Conservation (phyloP, 2,329 filamentous ascomycete species). For the Pyrenophora tritici-repentis region DNA sequence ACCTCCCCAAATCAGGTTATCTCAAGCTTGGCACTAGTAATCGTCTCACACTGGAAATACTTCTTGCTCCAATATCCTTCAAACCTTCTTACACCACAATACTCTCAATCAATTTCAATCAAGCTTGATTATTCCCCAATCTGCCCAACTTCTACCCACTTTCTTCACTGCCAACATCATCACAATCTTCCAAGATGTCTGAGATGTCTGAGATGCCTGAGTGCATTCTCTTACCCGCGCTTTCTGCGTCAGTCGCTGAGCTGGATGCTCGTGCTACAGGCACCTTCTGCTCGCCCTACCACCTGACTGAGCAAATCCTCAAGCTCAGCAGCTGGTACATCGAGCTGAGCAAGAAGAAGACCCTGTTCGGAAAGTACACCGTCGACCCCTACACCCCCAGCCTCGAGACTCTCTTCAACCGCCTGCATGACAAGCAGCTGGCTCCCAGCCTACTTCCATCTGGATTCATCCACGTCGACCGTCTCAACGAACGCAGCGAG, state of each 20-base stretch:
- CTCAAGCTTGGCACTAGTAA: neutral
- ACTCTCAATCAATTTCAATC: neutral
- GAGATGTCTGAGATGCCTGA: conserved; percentile 11
- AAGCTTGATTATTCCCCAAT: neutral
- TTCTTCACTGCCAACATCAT: neutral
- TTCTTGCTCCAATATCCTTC: neutral
- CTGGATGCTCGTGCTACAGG: conserved; percentile 14
- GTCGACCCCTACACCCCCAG: conserved; percentile 34
- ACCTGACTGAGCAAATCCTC: conserved; percentile 28
- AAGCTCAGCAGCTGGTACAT: conserved; percentile 20
- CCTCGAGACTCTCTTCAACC: conserved; percentile 33
- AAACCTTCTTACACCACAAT: neutral
- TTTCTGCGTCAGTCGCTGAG: conserved; percentile 23
- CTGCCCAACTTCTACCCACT: neutral
- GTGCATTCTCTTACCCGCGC: conserved; percentile 11
- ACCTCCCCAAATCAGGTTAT: conserved; percentile 10
- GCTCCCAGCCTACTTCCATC: conserved; percentile 21
- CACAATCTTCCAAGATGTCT: too few relatives aligned
- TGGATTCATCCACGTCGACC: conserved; percentile 15
- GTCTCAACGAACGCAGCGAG: conserved; percentile 13
- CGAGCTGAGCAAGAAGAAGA: conserved; percentile 12
- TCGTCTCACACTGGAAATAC: neutral
- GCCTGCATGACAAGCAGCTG: conserved; percentile 41
- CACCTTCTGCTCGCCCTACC: conserved; percentile 10
- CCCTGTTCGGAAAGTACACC: conserved; percentile 13